These are phyloP conservation scores for Talaromyces liani DNA, from an alignment of 495 filamentous ascomycete species.

Conservation along the genomic window DNA sequence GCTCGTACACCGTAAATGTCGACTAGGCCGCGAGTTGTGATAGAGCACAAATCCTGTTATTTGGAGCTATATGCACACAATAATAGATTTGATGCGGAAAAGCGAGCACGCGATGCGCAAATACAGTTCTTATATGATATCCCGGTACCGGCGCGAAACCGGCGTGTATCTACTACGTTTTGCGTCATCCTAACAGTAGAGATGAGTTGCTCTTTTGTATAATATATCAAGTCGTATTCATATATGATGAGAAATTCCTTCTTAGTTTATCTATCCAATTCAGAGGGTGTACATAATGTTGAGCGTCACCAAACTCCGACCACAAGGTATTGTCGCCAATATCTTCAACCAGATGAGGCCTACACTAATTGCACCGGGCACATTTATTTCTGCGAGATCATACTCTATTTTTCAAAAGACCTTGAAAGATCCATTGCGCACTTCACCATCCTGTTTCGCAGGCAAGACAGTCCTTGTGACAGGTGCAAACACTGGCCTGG, in stretches of 20 bases:
- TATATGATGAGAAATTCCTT: too few relatives aligned
- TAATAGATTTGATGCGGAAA: not conserved
- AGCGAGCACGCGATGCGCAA: not conserved
- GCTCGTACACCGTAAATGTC: too few relatives aligned
- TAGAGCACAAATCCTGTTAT: too few relatives aligned
- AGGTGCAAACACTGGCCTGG: slow-evolving; percentile 18
- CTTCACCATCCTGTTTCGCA: slow-evolving; percentile 3
- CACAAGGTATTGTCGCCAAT: not conserved
- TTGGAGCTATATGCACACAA: too few relatives aligned
- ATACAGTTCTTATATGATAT: not conserved
- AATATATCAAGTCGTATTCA: too few relatives aligned
- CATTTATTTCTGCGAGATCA: not conserved
- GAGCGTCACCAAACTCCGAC: not conserved
- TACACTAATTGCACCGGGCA: not conserved
- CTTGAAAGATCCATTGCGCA: not conserved
- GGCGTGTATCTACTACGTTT: not conserved
- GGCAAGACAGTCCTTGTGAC: slow-evolving; percentile 16
- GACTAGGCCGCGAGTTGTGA: too few relatives aligned
- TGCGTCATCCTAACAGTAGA: too few relatives aligned
- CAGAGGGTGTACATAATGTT: too few relatives aligned
- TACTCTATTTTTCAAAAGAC: not conserved
- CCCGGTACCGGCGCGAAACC: not conserved
- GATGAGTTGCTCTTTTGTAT: too few relatives aligned
- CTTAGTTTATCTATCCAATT: too few relatives aligned
- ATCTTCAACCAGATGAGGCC: not conserved